Conservation (phyloP, 306 rosid species). For the Ormosia emarginata region DNA sequence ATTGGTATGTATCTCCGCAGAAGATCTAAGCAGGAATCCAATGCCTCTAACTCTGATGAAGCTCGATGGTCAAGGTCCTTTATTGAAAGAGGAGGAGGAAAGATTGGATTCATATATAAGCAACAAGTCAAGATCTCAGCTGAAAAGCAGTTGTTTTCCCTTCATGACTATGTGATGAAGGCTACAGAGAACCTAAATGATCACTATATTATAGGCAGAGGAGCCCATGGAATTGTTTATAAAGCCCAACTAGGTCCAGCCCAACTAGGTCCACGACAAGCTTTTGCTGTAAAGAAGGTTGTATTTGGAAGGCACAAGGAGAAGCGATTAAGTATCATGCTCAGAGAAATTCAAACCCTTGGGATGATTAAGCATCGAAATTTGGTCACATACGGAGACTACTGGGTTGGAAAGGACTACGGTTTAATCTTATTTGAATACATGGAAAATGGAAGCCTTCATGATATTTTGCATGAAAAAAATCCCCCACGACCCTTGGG, state of each 20-base stretch:
- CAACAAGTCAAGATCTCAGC: neutral
- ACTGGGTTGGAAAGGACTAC: slow-evolving; percentile 37
- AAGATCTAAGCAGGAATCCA: too few species aligned
- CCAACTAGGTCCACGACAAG: too few species aligned
- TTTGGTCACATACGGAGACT: slow-evolving; percentile 38
- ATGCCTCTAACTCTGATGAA: too few species aligned
- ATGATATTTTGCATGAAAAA: slow-evolving; percentile 47
- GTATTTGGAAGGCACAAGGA: slow-evolving; percentile 22
- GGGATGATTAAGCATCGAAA: slow-evolving; percentile 52
- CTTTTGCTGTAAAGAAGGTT: slow-evolving; percentile 55
- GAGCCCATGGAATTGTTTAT: slow-evolving; percentile 66
- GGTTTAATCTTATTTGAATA: slow-evolving; percentile 43
- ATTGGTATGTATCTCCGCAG: neutral
- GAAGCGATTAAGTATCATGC: neutral
- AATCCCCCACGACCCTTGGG: slow-evolving; percentile 33
- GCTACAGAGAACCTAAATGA: slow-evolving; percentile 46
- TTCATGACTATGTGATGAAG: slow-evolving; percentile 31
- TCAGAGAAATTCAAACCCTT: slow-evolving; percentile 18
- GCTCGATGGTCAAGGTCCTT: too few species aligned
- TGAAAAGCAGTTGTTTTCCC: slow-evolving; percentile 18
- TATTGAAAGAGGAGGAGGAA: neutral
- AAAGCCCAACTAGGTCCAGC: slow-evolving; percentile 39
- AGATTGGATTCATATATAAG: too few species aligned
- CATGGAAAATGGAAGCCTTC: slow-evolving; percentile 61
- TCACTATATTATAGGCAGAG: slow-evolving; percentile 46